Conservation (phyloP, 2,329 filamentous ascomycete species). For the Neophaeococcomyces aloes region DNA sequence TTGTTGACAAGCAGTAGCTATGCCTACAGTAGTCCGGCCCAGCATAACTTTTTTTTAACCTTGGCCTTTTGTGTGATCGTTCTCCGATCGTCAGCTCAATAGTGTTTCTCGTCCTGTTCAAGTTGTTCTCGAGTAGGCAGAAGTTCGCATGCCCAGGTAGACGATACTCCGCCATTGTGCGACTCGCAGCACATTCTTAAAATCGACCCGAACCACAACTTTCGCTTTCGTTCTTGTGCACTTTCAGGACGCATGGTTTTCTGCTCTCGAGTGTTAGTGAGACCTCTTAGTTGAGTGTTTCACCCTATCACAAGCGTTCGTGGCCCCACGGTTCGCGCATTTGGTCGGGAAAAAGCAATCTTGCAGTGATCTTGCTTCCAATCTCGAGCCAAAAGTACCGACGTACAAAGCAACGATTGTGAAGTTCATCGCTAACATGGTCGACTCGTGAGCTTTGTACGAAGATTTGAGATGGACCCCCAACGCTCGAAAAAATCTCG, state of each 20-base stretch:
- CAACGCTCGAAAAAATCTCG: slow-evolving; percentile 18
- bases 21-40: neutral
- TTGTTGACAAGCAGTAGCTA: neutral
- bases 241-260: neutral
- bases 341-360: neutral
- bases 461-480: slow-evolving; percentile 16
- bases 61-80: slow-evolving; percentile 2
- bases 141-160: slow-evolving; percentile 2
- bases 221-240: neutral
- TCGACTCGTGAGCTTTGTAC: slow-evolving; percentile 6
- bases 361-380: neutral
- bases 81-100: neutral
- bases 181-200: neutral
- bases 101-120: neutral
- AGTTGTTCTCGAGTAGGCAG: slow-evolving; percentile 1
- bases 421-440: neutral
- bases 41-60: neutral
- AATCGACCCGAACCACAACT: neutral
- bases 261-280: neutral
- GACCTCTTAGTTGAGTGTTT: slow-evolving; percentile 10
- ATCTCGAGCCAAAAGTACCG: neutral
- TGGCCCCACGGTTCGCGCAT: neutral
- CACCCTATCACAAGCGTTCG: neutral
- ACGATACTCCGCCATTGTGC: slow-evolving; percentile 6
- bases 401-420: slow-evolving; percentile 3